A percentile compares a stretch with the other conserved stretches of the same genome.
These are phyloP conservation scores for Rhodotorula glutinis DNA, from an alignment of 1,284 basidiomycete species.

Conservation along the genomic window DNA sequence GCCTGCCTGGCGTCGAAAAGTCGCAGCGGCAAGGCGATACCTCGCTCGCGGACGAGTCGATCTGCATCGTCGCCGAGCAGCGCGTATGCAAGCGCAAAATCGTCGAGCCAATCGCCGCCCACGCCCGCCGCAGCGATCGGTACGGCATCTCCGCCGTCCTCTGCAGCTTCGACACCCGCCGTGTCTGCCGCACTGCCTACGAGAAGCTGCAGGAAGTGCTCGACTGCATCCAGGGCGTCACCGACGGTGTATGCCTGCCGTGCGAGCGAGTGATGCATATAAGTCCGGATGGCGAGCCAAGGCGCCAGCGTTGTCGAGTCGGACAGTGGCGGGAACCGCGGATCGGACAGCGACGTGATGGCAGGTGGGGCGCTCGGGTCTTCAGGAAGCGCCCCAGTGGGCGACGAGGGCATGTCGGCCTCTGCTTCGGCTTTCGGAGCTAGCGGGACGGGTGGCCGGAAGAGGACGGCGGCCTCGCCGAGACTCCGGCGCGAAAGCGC, in stretches of 20 bases:
- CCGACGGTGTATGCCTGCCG: constrained; percentile 56
- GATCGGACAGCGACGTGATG: background rate
- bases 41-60: constrained; percentile 1
- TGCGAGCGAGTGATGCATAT: constrained; percentile 54
- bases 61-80: constrained; percentile 20
- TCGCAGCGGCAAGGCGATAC: constrained; percentile 7
- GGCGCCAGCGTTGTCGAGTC: background rate
- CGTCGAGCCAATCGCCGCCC: constrained; percentile 49
- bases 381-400: background rate
- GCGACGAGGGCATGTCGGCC: background rate
- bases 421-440: background rate
- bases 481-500: constrained; percentile 51
- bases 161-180: background rate
- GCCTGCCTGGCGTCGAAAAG: constrained; percentile 35
- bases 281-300: constrained; percentile 47
- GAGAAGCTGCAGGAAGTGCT: constrained; percentile 52
- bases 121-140: background rate
- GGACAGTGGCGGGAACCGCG: background rate
- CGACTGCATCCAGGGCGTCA: constrained; percentile 51
- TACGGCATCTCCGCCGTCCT: constrained; percentile 6
- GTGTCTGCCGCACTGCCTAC: background rate
- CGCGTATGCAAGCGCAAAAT: constrained; percentile 53
- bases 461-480: constrained; percentile 48
- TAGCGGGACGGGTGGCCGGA: constrained; percentile 25
- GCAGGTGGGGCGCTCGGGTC: background rate